Evolutionary conservation across 2,329 filamentous ascomycete genomes (phyloP).

Genomic region (Paraphoma sp.): DNA sequence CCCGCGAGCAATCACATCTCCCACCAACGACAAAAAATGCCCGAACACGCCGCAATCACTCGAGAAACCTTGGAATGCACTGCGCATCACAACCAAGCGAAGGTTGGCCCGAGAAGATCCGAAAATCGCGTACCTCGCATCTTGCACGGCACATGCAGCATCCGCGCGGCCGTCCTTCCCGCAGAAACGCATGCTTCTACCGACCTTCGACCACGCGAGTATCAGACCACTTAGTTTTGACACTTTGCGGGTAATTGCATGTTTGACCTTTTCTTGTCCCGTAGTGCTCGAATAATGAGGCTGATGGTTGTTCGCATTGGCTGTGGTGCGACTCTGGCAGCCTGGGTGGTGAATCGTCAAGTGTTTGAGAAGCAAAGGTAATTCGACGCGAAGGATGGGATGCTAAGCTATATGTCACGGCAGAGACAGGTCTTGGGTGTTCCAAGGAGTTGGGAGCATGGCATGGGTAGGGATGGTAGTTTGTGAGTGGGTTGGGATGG

Average conservation of each 20-base stretch:
- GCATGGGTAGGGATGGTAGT: not conserved
- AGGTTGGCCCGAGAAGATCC: not conserved
- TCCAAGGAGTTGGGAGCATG: not conserved
- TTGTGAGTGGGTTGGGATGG: not conserved
- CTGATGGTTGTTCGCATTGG: not conserved
- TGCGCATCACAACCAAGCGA: not conserved
- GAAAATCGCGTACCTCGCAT: not conserved
- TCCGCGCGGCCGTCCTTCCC: not conserved
- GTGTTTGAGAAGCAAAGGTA: not conserved
- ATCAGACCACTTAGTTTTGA: constrained; percentile 29
- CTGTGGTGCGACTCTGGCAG: not conserved
- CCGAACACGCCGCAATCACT: not conserved
- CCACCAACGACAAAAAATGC: not conserved
- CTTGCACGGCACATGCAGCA: not conserved
- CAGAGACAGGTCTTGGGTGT: constrained; percentile 2
- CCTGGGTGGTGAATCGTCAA: not conserved
- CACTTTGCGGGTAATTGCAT: not conserved
- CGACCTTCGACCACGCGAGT: constrained; percentile 16
- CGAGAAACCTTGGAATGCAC: not conserved
- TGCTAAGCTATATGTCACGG: constrained; percentile 15
- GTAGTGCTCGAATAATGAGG: not conserved
- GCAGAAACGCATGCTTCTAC: not conserved
- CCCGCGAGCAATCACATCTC: not conserved
- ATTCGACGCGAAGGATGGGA: not conserved
- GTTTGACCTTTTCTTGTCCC: not conserved